A percentile compares a stretch with the other conserved stretches of the same genome.
These are phyloP conservation scores for Neofusicoccum parvum DNA, from an alignment of 2,329 filamentous ascomycete genomes.

Conservation along the genomic window DNA sequence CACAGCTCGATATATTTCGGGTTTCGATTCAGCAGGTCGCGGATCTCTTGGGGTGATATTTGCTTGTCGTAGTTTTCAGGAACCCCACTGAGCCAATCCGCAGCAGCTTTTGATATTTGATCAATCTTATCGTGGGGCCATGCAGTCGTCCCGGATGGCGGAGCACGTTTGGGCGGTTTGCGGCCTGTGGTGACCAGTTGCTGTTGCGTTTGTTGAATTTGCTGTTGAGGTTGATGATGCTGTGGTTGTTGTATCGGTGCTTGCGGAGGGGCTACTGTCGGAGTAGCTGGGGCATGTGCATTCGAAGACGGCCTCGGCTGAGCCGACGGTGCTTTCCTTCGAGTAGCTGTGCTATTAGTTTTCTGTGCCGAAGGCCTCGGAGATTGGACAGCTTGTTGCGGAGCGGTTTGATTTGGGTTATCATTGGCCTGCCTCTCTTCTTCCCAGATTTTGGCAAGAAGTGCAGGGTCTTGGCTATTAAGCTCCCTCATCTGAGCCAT, in stretches of 20 bases:
- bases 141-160: constrained; percentile 38
- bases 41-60: constrained; percentile 45
- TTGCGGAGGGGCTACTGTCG: too few species aligned
- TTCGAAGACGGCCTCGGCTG: background rate
- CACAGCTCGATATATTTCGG: constrained; percentile 60
- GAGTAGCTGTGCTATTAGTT: background rate
- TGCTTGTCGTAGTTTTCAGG: constrained; percentile 45
- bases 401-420: background rate
- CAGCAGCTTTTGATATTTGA: constrained; percentile 53
- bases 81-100: constrained; percentile 47
- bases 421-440: constrained; percentile 49
- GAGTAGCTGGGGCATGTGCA: background rate
- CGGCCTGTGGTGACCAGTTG: background rate
- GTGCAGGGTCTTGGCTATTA: constrained; percentile 56
- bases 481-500: constrained; percentile 62
- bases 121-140: constrained; percentile 57
- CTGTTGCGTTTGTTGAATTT: background rate
- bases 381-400: background rate
- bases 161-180: background rate
- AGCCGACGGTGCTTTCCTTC: background rate
- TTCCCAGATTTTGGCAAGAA: constrained; percentile 60
- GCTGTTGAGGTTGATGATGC: background rate
- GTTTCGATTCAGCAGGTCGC: constrained; percentile 53
- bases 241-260: background rate
- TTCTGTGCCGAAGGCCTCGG: background rate